Evolutionary conservation across 2,329 filamentous ascomycete species (phyloP).

Genomic region (Botryotinia globosa): DNA sequence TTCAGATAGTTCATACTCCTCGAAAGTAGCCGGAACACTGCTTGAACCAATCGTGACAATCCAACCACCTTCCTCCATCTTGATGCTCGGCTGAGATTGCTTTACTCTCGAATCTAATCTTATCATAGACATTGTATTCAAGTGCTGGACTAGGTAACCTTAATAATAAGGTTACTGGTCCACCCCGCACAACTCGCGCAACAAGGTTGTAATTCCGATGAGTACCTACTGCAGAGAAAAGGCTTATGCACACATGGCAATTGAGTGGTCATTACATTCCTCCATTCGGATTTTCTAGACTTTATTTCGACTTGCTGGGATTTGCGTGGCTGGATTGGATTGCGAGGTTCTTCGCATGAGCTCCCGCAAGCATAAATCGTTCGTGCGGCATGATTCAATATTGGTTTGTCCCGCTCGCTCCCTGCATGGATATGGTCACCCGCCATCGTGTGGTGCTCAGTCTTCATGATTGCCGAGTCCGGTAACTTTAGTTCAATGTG

Average conservation of each 20-base stretch:
- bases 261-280: conserved; percentile 8
- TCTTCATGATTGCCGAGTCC: neutral
- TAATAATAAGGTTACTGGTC: too few relatives aligned
- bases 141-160: too few relatives aligned
- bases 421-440: conserved; percentile 9
- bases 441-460: neutral
- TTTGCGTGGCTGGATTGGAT: neutral
- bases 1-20: conserved; percentile 33
- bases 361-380: neutral
- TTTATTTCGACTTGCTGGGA: neutral
- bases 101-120: conserved; percentile 49
- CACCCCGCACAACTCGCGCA: neutral
- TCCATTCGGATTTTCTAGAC: neutral
- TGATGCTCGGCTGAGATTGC: conserved; percentile 48
- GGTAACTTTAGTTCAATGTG: neutral
- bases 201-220: neutral
- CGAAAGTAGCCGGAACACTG: neutral
- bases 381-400: neutral
- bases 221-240: neutral
- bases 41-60: conserved; percentile 36
- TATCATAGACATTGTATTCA: conserved; percentile 49
- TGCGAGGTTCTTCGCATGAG: neutral
- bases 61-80: conserved; percentile 46
- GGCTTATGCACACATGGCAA: neutral
- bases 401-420: neutral